These are phyloP conservation scores for Tagetes patula DNA, from an alignment of 129 eudicot species.

Conservation along the genomic window DNA sequence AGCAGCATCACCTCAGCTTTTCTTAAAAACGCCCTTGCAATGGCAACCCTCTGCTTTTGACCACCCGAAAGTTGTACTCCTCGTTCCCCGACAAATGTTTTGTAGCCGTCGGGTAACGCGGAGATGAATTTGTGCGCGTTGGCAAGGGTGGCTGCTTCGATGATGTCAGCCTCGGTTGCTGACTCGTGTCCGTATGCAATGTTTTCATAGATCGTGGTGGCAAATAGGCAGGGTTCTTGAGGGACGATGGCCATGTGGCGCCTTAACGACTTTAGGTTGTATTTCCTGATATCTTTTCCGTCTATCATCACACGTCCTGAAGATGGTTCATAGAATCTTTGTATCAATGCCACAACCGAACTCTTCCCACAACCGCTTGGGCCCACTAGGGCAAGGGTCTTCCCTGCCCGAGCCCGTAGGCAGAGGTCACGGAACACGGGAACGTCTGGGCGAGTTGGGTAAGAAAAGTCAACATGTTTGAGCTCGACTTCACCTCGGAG, in stretches of 20 bases:
- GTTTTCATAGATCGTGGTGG: slow-evolving; percentile 79
- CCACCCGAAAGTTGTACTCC: slow-evolving; percentile 91
- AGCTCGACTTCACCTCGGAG: slow-evolving; percentile 90
- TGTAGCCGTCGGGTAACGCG: slow-evolving; percentile 82
- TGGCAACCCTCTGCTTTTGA: slow-evolving; percentile 83
- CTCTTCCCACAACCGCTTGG: slow-evolving; percentile 97
- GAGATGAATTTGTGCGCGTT: slow-evolving; percentile 93
- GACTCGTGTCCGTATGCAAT: slow-evolving; percentile 80
- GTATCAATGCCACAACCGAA: slow-evolving; percentile 75
- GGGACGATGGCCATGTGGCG: slow-evolving; percentile 81
- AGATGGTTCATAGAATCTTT: slow-evolving; percentile 78
- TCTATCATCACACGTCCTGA: slow-evolving; percentile 83
- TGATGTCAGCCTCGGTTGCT: slow-evolving; percentile 81
- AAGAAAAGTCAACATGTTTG: slow-evolving; percentile 82
- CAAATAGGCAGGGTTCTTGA: slow-evolving; percentile 93
- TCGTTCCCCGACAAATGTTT: slow-evolving; percentile 79
- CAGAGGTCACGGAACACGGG: slow-evolving; percentile 66
- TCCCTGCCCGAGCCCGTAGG: slow-evolving; percentile 86
- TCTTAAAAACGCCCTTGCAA: slow-evolving; percentile 81
- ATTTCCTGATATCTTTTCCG: slow-evolving; percentile 79
- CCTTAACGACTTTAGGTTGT: slow-evolving; percentile 69
- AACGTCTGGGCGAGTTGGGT: slow-evolving; percentile 82
- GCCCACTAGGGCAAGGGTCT: slow-evolving; percentile 90
- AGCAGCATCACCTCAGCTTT: slow-evolving; percentile 77
- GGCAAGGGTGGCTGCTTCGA: slow-evolving; percentile 83